phyloP scores from a whole-genome alignment of 2,329 filamentous ascomycete genomes.

The Sporothrix curviconia region DNA sequence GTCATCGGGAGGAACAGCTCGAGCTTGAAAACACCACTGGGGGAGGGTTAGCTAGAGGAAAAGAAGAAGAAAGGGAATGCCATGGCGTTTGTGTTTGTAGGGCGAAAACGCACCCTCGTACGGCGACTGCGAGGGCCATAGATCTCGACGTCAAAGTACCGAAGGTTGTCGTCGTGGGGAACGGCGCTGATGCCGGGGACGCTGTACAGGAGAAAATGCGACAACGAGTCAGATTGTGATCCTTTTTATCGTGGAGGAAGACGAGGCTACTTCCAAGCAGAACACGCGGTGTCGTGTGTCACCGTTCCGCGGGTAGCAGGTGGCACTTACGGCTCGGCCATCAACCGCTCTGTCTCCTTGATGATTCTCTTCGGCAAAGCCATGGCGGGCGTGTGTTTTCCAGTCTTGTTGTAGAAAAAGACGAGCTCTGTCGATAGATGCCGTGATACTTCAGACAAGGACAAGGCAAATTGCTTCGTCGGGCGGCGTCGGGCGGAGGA shows the following conservation, averaged over 20 bases:
- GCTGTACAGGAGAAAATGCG: slow-evolving; percentile 40
- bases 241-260: too few species aligned
- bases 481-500: not conserved
- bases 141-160: slow-evolving; percentile 97
- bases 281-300: too few species aligned
- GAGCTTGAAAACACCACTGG: slow-evolving; percentile 83
- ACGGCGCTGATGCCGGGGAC: slow-evolving; percentile 94
- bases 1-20: slow-evolving; percentile 98
- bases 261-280: too few species aligned
- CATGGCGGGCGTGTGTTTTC: slow-evolving; percentile 34
- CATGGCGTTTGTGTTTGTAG: too few species aligned
- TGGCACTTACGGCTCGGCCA: slow-evolving; percentile 79
- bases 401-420: not conserved
- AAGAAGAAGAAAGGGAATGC: too few species aligned
- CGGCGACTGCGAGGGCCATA: slow-evolving; percentile 53
- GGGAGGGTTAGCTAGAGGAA: too few species aligned
- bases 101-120: slow-evolving; percentile 67
- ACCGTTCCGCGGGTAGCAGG: not conserved
- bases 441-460: not conserved
- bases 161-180: slow-evolving; percentile 92
- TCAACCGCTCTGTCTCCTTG: slow-evolving; percentile 96
- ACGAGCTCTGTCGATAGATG: not conserved
- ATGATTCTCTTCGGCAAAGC: slow-evolving; percentile 92
- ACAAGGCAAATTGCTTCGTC: not conserved
- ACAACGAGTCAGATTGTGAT: not conserved